Percentiles rank a stretch among this genome's conserved stretches.
phyloP scores from a whole-genome alignment of 1,139 yeast species.

The Yamadazyma sp. region DNA sequence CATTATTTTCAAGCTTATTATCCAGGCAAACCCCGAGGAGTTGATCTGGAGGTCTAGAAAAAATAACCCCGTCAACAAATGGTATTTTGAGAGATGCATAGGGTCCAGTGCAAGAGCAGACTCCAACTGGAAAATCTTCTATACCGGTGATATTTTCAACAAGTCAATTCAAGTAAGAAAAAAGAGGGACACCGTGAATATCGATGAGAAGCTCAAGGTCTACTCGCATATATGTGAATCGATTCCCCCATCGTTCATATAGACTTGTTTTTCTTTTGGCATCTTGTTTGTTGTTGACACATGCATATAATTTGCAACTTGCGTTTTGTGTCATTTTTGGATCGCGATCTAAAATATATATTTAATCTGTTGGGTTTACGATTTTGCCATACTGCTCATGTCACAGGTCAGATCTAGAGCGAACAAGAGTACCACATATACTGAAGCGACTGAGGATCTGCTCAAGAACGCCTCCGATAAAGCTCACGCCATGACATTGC shows the following conservation, averaged over 20 bases:
- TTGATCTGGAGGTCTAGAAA: constrained; percentile 87
- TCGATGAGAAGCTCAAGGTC: constrained; percentile 26
- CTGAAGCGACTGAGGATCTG: background rate
- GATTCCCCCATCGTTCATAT: constrained; percentile 32
- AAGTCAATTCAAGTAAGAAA: constrained; percentile 30
- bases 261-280: no score
- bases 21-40: constrained; percentile 68
- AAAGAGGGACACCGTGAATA: constrained; percentile 25
- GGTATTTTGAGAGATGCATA: constrained; percentile 92
- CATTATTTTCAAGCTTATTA: constrained; percentile 79
- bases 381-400: background rate
- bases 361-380: background rate
- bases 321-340: background rate
- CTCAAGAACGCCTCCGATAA: background rate
- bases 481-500: constrained; percentile 1
- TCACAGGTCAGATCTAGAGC: background rate
- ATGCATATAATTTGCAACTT: background rate
- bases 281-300: no score
- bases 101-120: constrained; percentile 60
- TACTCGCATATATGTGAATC: constrained; percentile 34
- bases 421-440: background rate
- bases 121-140: constrained; percentile 68
- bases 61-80: constrained; percentile 87
- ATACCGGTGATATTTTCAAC: constrained; percentile 55
- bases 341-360: background rate